Evolutionary conservation across 2,329 filamentous ascomycete species (phyloP).

Genomic region (Cladophialophora carrionii): DNA sequence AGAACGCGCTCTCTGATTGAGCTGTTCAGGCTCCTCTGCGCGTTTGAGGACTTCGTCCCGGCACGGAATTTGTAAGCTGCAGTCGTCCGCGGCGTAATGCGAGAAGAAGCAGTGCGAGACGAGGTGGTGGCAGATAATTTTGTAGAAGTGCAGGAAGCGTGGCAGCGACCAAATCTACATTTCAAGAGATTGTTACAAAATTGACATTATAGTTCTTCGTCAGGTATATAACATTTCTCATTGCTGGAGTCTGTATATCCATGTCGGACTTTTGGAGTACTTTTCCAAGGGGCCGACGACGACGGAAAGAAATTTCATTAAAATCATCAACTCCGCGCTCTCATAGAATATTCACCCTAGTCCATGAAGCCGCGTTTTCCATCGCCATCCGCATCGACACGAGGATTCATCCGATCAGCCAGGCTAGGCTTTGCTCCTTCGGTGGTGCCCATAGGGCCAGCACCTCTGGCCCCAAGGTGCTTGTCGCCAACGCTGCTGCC

Average conservation of each 20-base stretch:
- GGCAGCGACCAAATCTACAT: neutral
- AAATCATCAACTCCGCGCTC: neutral
- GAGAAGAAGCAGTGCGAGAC: neutral
- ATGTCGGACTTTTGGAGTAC: neutral
- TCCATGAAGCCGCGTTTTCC: conserved; percentile 56
- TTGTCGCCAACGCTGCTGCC: neutral
- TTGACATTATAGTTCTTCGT: neutral
- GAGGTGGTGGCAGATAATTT: neutral
- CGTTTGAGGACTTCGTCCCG: neutral
- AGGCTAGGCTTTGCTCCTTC: conserved; percentile 52
- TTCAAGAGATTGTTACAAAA: neutral
- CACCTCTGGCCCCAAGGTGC: neutral
- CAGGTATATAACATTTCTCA: neutral
- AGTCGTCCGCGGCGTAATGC: neutral
- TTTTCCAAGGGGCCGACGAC: neutral
- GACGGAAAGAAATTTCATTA: neutral
- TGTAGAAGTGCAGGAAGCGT: no score
- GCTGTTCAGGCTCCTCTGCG: neutral
- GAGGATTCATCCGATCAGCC: conserved; percentile 60
- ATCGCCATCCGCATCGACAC: conserved; percentile 58
- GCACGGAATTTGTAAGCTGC: neutral
- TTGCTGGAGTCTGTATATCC: neutral
- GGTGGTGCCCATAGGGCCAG: conserved; percentile 6
- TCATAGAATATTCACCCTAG: neutral
- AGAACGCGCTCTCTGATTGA: neutral